phyloP scores from a whole-genome alignment of 352 stramenopile genomes.

The Pythium aphanidermatum region DNA sequence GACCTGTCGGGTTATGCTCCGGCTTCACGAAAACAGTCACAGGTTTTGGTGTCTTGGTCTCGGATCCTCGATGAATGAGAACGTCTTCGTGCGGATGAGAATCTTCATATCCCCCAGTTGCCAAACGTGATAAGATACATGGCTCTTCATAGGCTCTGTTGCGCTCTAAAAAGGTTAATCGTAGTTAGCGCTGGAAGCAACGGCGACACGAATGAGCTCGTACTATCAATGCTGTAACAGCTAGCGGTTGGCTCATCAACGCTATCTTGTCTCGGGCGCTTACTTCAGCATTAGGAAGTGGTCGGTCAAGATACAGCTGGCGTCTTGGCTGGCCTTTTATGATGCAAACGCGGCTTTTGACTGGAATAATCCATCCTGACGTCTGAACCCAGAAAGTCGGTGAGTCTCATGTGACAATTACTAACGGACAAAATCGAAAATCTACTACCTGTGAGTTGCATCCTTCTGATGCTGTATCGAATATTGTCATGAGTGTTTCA shows the following conservation, averaged over 20 bases:
- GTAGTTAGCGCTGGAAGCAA: no score
- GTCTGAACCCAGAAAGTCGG: constrained; percentile 19
- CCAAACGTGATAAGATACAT: constrained; percentile 64
- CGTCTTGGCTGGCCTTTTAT: constrained; percentile 26
- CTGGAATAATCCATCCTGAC: constrained; percentile 38
- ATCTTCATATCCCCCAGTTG: constrained; percentile 43
- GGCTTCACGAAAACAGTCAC: constrained; percentile 71
- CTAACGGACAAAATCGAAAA: not conserved
- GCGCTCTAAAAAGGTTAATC: not conserved
- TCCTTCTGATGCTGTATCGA: constrained; percentile 29
- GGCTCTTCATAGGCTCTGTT: constrained; percentile 1
- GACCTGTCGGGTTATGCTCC: constrained; percentile 43
- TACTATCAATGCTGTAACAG: constrained; percentile 18
- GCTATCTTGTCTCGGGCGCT: constrained; percentile 22
- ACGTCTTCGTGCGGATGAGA: constrained; percentile 49
- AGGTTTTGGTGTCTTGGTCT: constrained; percentile 8
- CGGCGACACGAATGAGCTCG: constrained; percentile 25
- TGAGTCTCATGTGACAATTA: not conserved
- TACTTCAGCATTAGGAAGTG: constrained; percentile 16
- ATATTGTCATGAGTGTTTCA: constrained; percentile 61
- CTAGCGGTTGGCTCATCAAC: constrained; percentile 19
- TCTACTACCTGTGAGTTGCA: constrained; percentile 19
- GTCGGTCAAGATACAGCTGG: constrained; percentile 51
- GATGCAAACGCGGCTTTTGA: constrained; percentile 46
- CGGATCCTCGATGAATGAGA: constrained; percentile 19